A percentile compares a stretch with the other conserved stretches of the same genome.
phyloP scores from a whole-genome alignment of 441 rosid species.

The Gossypium laxum region DNA sequence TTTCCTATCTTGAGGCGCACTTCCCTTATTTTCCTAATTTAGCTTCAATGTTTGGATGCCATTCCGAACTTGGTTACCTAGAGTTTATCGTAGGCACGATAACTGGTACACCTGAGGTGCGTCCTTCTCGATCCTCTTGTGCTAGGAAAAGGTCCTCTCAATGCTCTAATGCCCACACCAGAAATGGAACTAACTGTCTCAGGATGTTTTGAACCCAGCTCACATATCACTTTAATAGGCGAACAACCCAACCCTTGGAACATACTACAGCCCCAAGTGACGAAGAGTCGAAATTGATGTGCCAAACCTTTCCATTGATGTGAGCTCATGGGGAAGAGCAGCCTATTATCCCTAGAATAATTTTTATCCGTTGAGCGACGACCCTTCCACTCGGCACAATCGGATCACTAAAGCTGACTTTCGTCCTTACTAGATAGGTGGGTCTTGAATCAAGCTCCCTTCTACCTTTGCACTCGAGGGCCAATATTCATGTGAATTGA shows the following conservation, averaged over 20 bases:
- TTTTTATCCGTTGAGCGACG: background rate
- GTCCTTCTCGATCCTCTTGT: too few species aligned
- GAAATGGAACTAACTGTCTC: background rate
- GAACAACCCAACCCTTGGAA: background rate
- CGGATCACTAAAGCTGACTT: too few species aligned
- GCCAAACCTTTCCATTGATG: background rate
- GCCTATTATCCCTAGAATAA: background rate
- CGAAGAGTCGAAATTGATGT: background rate
- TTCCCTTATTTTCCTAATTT: too few species aligned
- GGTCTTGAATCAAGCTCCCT: background rate
- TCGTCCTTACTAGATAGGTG: background rate
- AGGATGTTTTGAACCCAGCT: background rate
- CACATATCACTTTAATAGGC: background rate
- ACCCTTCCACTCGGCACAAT: background rate
- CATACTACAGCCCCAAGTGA: background rate
- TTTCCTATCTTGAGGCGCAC: too few species aligned
- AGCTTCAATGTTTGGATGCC: too few species aligned
- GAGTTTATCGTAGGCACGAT: background rate
- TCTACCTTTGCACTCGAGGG: background rate
- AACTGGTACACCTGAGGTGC: background rate
- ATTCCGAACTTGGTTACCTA: background rate
- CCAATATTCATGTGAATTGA: background rate
- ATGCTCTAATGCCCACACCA: background rate
- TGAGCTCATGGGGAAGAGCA: background rate
- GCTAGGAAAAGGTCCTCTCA: too few species aligned